These are phyloP conservation scores for Pseudopyricularia javanii DNA, from an alignment of 2,329 filamentous ascomycete species.

Conservation along the genomic window DNA sequence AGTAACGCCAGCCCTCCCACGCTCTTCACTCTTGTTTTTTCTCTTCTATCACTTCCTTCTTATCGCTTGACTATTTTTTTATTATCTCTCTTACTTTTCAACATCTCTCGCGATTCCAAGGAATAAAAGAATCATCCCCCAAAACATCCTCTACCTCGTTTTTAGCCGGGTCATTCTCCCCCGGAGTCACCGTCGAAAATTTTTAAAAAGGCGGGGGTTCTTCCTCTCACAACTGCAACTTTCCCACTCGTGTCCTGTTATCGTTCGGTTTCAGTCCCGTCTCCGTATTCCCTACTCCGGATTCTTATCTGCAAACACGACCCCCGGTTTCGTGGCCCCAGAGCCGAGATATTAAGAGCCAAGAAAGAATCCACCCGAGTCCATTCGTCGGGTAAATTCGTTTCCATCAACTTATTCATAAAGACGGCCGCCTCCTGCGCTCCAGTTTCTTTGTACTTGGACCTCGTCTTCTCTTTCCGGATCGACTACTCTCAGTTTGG, in stretches of 20 bases:
- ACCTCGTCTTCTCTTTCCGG: background rate
- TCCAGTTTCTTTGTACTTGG: background rate
- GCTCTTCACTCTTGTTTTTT: no score
- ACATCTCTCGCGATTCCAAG: no score
- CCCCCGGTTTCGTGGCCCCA: background rate
- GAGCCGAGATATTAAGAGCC: background rate
- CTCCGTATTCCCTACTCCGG: background rate
- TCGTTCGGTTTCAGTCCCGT: background rate
- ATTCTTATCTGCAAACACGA: background rate
- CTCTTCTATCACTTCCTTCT: no score
- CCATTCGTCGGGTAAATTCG: background rate
- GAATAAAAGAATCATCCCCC: background rate
- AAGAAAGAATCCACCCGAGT: background rate
- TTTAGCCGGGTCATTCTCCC: background rate
- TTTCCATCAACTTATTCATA: background rate
- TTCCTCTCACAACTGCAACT: background rate
- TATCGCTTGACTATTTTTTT: no score
- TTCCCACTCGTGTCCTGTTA: background rate
- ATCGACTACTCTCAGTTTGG: background rate
- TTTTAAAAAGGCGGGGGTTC: background rate
- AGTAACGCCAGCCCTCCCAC: no score
- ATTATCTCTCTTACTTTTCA: no score
- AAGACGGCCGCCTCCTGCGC: background rate
- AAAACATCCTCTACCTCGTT: background rate
- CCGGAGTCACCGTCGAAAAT: background rate